These are phyloP conservation scores for Laguncularia racemosa DNA, from an alignment of 345 rosid genomes.

Conservation along the genomic window DNA sequence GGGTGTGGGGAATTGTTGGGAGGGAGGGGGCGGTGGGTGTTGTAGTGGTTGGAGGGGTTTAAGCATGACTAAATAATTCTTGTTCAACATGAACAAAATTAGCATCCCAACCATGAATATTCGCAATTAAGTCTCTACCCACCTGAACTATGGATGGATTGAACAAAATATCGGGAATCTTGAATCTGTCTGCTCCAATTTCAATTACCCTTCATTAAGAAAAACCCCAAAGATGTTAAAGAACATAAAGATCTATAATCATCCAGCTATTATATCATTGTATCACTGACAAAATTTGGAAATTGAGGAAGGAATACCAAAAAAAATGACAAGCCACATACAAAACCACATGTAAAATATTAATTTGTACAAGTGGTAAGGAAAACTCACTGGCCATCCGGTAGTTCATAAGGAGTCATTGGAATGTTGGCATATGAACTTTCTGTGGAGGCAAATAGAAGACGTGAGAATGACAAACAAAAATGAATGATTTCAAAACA, in stretches of 20 bases:
- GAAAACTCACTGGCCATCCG: slow-evolving; percentile 97
- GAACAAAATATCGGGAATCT: slow-evolving; percentile 93
- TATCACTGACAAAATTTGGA: too few relatives aligned
- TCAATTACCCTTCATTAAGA: slow-evolving; percentile 68
- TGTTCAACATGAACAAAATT: background rate
- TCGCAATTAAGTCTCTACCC: slow-evolving; percentile 6
- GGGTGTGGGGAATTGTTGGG: too few relatives aligned
- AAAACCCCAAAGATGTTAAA: slow-evolving; percentile 8
- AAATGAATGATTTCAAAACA: background rate
- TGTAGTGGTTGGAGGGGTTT: too few relatives aligned
- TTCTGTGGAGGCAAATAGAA: slow-evolving; percentile 34
- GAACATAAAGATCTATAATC: background rate
- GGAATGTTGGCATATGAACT: slow-evolving; percentile 91
- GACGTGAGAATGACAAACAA: background rate
- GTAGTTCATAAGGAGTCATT: slow-evolving; percentile 96
- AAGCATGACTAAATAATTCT: too few relatives aligned
- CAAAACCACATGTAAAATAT: too few relatives aligned
- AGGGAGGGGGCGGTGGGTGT: too few relatives aligned
- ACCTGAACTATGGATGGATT: slow-evolving; percentile 88
- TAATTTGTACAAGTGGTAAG: slow-evolving; percentile 3
- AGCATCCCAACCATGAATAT: slow-evolving; percentile 2
- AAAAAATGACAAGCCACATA: too few relatives aligned
- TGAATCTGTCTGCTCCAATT: slow-evolving; percentile 95
- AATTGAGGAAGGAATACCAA: too few relatives aligned
- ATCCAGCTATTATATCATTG: background rate